Conservation (phyloP, 495 filamentous ascomycete genomes). For the Jackrogersella multiformis region DNA sequence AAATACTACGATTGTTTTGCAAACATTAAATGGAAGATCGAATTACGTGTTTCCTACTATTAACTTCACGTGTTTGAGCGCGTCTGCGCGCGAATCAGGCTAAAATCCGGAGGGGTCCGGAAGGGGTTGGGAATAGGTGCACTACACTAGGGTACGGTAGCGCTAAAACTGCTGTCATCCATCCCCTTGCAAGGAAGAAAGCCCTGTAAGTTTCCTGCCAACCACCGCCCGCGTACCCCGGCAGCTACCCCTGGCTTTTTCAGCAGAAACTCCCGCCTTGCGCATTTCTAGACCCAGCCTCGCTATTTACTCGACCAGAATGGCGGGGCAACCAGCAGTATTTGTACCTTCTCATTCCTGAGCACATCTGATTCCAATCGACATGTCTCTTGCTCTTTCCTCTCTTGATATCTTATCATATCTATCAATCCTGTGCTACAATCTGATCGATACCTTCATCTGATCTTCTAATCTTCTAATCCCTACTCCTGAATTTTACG, state of each 20-base stretch:
- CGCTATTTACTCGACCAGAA: slow-evolving; percentile 52
- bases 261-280: slow-evolving; percentile 39
- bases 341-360: slow-evolving; percentile 30
- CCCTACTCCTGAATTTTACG: background rate
- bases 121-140: slow-evolving; percentile 25
- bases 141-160: too few species aligned
- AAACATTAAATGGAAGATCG: background rate
- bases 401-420: slow-evolving; percentile 8
- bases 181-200: slow-evolving; percentile 14
- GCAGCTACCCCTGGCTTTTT: slow-evolving; percentile 2
- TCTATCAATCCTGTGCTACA: background rate
- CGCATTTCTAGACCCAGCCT: slow-evolving; percentile 50
- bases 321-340: slow-evolving; percentile 57
- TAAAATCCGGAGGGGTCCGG: background rate
- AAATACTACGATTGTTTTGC: background rate
- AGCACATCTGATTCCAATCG: slow-evolving; percentile 12
- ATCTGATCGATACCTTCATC: background rate
- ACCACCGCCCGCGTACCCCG: slow-evolving; percentile 23
- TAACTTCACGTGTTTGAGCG: background rate
- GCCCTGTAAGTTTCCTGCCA: slow-evolving; percentile 35
- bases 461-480: background rate
- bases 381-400: slow-evolving; percentile 7
- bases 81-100: background rate
- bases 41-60: background rate
- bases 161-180: too few species aligned